phyloP scores from a whole-genome alignment of 495 filamentous ascomycete genomes.

The Aspergillus carlsbadensis region DNA sequence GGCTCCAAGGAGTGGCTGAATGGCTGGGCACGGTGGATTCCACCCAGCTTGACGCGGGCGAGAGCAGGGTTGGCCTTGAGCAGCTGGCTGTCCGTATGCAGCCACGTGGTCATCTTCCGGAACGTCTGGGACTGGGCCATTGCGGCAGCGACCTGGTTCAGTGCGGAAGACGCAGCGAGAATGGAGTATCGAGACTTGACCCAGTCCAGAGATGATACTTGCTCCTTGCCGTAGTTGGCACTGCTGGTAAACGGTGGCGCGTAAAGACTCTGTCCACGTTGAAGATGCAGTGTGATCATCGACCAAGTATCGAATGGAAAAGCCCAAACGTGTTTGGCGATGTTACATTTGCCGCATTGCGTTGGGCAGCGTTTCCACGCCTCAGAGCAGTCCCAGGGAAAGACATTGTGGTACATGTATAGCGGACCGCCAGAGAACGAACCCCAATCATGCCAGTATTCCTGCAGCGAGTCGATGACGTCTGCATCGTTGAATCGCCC shows the following conservation, averaged over 20 bases:
- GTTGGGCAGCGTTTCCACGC: constrained; percentile 34
- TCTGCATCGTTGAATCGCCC: constrained; percentile 37
- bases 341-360: constrained; percentile 36
- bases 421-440: constrained; percentile 30
- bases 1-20: constrained; percentile 36
- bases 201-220: constrained; percentile 32
- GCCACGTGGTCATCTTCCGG: constrained; percentile 11
- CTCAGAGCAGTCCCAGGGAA: constrained; percentile 48
- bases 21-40: constrained; percentile 45
- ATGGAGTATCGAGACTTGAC: constrained; percentile 21
- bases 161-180: constrained; percentile 27
- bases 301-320: constrained; percentile 48
- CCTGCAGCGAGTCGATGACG: constrained; percentile 37
- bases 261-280: constrained; percentile 29
- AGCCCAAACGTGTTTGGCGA: constrained; percentile 42
- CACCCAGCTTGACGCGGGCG: constrained; percentile 35
- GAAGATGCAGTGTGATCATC: constrained; percentile 33
- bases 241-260: neutral
- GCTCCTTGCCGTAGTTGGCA: neutral
- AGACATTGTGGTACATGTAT: constrained; percentile 36
- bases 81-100: constrained; percentile 15
- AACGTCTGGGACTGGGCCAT: constrained; percentile 30
- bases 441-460: constrained; percentile 48
- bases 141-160: constrained; percentile 30
- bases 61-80: constrained; percentile 8